Base-by-base conservation (phyloP, 78 protist species). In the Mastigamoeba balamuthi region DNA sequence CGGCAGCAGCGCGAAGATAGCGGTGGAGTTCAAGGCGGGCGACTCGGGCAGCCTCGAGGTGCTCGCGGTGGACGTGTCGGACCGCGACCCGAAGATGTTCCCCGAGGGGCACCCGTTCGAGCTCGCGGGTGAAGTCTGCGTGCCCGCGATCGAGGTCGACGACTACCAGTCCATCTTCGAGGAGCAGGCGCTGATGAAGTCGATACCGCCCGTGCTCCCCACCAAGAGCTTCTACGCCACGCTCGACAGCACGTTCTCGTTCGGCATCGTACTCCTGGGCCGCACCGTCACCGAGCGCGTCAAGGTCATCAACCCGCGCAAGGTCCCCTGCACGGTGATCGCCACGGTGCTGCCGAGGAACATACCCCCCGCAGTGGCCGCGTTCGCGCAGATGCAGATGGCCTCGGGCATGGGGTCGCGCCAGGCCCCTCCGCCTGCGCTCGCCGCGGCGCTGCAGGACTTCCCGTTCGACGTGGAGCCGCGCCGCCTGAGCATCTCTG, bases 81-180 rank as follows among this genome's bases (percentile, higher is more conserved):
- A 81, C 75, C 63, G 90, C 7, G 44, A 76, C 39, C 84, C 87
- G 28, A 0, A 3, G 3, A 82, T 30, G 28, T 39, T 9, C 4
- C 75, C 72, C 7, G 25, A 23, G 29, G 91, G 91, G 10, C 0
- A 52, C 27, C 78, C 70, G 2, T 89, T 69, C 74, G 89, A 76
- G 70, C 72, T 91, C 29, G 35, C 17, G 17, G 95, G 78, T 23
- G 95, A 91, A 83, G 40, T 74, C 6, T 91, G 92, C 73, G 30
- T 82, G n/a, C 92, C 95, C 0, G 95, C 92, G 8, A 80, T 91
- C 72, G 39, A 58, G 66, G 39, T 75, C n/a, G 0, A 1, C n/a
- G 83, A 87, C 68, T 6, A 10, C 68, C 63, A 40, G 4, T 27
- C 65, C 58, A 84, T 91, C 78, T 91, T 91, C 52, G 95, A 91